These are phyloP conservation scores for Zygoascus sp. DNA, from an alignment of 1,139 yeast species.

Conservation along the genomic window DNA sequence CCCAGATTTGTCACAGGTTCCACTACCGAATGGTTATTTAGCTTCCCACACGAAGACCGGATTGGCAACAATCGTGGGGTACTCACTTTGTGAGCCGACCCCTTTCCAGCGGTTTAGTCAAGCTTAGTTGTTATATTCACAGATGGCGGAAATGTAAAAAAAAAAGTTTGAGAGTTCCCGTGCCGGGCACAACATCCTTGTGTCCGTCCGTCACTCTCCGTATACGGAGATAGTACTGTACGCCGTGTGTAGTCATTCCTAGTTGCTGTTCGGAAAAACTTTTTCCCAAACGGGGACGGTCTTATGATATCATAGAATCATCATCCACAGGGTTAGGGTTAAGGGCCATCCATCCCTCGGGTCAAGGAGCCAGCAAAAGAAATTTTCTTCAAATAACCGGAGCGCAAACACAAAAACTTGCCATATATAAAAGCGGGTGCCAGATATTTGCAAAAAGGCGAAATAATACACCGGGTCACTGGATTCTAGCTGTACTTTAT, in stretches of 20 bases:
- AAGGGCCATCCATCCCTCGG: background rate
- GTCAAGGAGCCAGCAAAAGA: background rate
- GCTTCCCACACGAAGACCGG: background rate
- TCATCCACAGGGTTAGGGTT: conserved; percentile 9
- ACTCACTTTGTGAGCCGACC: too few relatives aligned
- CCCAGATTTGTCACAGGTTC: background rate
- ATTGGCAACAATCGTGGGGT: background rate
- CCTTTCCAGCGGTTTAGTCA: background rate
- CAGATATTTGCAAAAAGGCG: too few relatives aligned
- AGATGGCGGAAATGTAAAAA: too few relatives aligned
- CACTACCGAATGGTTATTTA: background rate
- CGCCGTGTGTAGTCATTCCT: background rate
- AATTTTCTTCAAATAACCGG: conserved; percentile 1
- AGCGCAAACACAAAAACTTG: background rate
- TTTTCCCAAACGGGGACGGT: background rate
- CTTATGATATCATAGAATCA: conserved; percentile 9
- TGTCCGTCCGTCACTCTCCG: too few relatives aligned
- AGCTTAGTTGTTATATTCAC: background rate
- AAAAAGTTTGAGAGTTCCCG: too few relatives aligned
- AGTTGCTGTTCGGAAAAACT: conserved; percentile 2
- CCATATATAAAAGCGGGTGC: too few relatives aligned
- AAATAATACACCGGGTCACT: background rate
- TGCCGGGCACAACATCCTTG: too few relatives aligned
- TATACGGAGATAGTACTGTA: too few relatives aligned
- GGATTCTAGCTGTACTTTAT: background rate